Conservation (phyloP, 1,284 basidiomycete species). For the Cutaneotrichosporon sp. region DNA sequence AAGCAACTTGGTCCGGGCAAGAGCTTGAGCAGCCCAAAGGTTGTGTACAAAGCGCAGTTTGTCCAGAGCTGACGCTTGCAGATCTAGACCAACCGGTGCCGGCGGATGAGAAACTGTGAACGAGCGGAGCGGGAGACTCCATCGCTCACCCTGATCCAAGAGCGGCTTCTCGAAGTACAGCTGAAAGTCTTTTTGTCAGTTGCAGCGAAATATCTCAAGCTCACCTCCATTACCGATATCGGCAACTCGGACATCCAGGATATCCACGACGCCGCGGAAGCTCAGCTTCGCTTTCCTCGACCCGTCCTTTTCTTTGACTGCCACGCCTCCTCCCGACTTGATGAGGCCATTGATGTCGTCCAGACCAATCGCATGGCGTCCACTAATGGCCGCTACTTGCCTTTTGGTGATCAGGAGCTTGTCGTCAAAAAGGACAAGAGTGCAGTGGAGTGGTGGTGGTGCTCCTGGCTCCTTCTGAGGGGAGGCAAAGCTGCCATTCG, state of each 20-base stretch:
- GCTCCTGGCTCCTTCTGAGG: conserved; percentile 5
- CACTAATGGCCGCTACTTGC: conserved; percentile 67
- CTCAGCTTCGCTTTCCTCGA: conserved; percentile 70
- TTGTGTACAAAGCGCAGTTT: conserved; percentile 81
- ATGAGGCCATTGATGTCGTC: conserved; percentile 76
- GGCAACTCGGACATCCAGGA: conserved; percentile 75
- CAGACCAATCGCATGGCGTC: conserved; percentile 69
- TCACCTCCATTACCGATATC: conserved; percentile 78
- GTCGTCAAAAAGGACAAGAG: conserved; percentile 91
- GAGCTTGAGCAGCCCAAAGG: conserved; percentile 76
- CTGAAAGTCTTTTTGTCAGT: conserved; percentile 63
- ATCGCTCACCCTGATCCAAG: conserved; percentile 70
- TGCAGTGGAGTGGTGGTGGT: conserved; percentile 63
- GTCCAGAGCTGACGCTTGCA: conserved; percentile 58
- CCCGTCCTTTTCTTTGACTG: conserved; percentile 41
- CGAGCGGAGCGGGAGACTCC: conserved; percentile 75
- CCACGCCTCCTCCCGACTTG: conserved; percentile 51
- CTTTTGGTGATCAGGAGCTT: conserved; percentile 88
- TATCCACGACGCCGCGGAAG: conserved; percentile 79
- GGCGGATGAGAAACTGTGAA: conserved; percentile 69
- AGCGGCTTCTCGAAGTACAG: conserved; percentile 75
- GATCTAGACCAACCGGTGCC: conserved; percentile 59
- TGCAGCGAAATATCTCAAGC: conserved; percentile 23
- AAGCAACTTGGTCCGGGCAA: conserved; percentile 59
- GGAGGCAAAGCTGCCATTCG: conserved; percentile 40